These are phyloP conservation scores for Hebeloma cylindrosporum DNA, from an alignment of 768 basidiomycete genomes.

Conservation along the genomic window DNA sequence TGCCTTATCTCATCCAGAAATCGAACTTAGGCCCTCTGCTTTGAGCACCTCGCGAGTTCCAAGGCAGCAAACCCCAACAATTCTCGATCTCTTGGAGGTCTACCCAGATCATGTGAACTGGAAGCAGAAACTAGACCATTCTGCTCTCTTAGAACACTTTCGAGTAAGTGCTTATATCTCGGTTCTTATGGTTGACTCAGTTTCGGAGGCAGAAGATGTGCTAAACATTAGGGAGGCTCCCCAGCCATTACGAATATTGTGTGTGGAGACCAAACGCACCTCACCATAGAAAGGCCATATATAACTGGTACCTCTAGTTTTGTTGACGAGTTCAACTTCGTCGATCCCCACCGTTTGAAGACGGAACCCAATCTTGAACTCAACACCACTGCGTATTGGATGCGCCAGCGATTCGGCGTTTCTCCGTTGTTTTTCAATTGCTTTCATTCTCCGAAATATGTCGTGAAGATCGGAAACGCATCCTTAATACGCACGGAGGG, in stretches of 20 bases:
- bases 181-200: not conserved
- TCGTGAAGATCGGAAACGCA: slow-evolving; percentile 1
- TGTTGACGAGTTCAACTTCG: slow-evolving; percentile 7
- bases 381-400: slow-evolving; percentile 6
- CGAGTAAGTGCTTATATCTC: not conserved
- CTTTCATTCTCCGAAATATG: not conserved
- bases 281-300: not conserved
- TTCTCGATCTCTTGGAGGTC: slow-evolving; percentile 6
- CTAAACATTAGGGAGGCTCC: not conserved
- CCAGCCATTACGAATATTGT: slow-evolving; percentile 3
- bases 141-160: slow-evolving; percentile 1
- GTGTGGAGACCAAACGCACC: not conserved
- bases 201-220: not conserved
- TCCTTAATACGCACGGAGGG: not conserved
- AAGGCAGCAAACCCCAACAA: not conserved
- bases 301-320: not conserved
- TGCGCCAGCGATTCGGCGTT: slow-evolving; percentile 7
- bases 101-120: slow-evolving; percentile 1
- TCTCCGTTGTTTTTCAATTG: slow-evolving; percentile 5
- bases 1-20: slow-evolving; percentile 1
- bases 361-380: not conserved
- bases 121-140: slow-evolving; percentile 2
- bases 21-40: slow-evolving; percentile 5
- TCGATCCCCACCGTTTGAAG: not conserved
- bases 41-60: not conserved